Conservation (phyloP, 1,284 basidiomycete genomes). For the Pascua sp. region DNA sequence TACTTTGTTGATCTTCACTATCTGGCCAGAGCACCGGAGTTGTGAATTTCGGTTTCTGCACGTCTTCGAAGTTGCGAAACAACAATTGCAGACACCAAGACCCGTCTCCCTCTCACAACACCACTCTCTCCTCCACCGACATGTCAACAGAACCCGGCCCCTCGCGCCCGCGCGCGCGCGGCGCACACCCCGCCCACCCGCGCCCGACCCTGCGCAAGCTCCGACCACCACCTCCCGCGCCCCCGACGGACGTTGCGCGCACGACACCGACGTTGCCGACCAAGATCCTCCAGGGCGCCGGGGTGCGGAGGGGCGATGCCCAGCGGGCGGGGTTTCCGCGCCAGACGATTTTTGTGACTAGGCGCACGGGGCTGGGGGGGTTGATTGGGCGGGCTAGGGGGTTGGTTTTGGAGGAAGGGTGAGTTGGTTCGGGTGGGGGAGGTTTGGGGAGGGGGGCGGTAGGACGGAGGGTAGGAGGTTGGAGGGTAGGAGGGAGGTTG, state of each 20-base stretch:
- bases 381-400: slow-evolving; percentile 62
- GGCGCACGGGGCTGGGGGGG: slow-evolving; percentile 73
- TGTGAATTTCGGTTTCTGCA: no score
- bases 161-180: neutral
- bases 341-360: slow-evolving; percentile 73
- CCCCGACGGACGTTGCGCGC: neutral
- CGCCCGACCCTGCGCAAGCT: slow-evolving; percentile 7
- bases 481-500: no score
- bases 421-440: slow-evolving; percentile 62
- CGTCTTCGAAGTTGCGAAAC: no score
- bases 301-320: slow-evolving; percentile 29
- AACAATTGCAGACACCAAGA: no score
- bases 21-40: neutral
- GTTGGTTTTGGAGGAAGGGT: slow-evolving; percentile 84
- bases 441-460: slow-evolving; percentile 66
- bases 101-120: no score
- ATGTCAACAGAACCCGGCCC: no score
- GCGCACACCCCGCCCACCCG: neutral
- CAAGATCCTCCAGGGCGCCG: slow-evolving; percentile 36
- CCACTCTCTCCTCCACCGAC: no score
- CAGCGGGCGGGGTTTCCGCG: slow-evolving; percentile 55
- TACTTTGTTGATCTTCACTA: neutral
- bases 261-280: slow-evolving; percentile 20
- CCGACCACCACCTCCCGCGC: slow-evolving; percentile 17
- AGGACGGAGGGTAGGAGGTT: slow-evolving; percentile 64